phyloP scores from a whole-genome alignment of 129 eudicot species.

The Smallanthus sonchifolius region DNA sequence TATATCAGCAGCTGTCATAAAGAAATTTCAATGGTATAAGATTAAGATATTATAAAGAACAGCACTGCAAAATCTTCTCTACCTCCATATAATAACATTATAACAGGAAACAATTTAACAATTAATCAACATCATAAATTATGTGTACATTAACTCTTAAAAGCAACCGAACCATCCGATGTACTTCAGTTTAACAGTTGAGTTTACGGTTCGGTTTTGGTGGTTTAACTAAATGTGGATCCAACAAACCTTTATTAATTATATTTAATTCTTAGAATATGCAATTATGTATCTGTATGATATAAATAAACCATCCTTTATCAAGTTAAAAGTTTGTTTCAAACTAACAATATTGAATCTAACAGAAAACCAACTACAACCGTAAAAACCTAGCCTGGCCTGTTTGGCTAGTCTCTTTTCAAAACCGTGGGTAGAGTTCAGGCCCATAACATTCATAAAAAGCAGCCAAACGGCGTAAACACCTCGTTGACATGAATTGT shows the following conservation, averaged over 20 bases:
- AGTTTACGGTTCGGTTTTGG: too few species aligned
- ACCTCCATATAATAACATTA: too few species aligned
- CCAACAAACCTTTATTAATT: background rate
- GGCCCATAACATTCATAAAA: background rate
- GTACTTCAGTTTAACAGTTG: too few species aligned
- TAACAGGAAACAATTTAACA: too few species aligned
- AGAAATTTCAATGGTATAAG: background rate
- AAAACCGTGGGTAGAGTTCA: background rate
- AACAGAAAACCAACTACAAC: background rate
- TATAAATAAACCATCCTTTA: too few species aligned
- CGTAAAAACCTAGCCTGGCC: background rate
- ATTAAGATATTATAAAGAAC: background rate
- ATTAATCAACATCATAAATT: too few species aligned
- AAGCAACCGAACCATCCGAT: too few species aligned
- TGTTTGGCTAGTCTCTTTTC: background rate
- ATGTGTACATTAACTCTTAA: too few species aligned
- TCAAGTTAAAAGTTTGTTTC: background rate
- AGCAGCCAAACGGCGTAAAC: background rate
- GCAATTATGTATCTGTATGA: background rate
- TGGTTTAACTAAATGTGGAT: background rate
- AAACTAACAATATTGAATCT: background rate
- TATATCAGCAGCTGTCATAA: constrained; percentile 74
- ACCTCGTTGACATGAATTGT: background rate
- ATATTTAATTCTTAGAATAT: background rate
- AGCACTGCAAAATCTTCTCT: background rate